These are phyloP conservation scores for Lizonia empirigonia DNA, from an alignment of 2,329 filamentous ascomycete genomes.

Conservation along the genomic window DNA sequence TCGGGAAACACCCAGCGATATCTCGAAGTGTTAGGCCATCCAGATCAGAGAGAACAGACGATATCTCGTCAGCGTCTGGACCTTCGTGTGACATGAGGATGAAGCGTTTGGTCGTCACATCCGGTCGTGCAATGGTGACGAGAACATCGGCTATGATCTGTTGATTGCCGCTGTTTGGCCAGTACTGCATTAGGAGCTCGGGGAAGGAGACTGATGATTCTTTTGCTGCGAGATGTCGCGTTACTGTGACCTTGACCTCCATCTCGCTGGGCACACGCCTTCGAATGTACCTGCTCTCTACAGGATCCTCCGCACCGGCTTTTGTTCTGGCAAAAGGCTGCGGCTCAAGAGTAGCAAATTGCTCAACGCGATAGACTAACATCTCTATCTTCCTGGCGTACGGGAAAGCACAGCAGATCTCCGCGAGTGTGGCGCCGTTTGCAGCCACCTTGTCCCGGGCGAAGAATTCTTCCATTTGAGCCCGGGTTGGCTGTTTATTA, in stretches of 20 bases:
- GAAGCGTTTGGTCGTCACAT: neutral
- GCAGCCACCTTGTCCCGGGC: neutral
- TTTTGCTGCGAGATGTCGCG: neutral
- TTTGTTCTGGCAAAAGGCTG: neutral
- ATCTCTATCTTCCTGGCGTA: neutral
- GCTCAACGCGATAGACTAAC: conserved; percentile 9
- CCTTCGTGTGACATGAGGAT: neutral
- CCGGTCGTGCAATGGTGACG: neutral
- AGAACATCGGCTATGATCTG: neutral
- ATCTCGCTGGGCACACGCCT: neutral
- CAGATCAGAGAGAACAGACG: neutral
- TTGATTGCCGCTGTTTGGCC: neutral
- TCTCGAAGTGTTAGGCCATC: neutral
- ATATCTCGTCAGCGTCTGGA: neutral
- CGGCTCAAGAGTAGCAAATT: neutral
- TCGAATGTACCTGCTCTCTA: neutral
- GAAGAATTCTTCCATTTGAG: neutral
- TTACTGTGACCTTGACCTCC: neutral
- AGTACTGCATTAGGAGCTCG: neutral
- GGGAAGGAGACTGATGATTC: neutral
- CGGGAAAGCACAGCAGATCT: conserved; percentile 8
- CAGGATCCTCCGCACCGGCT: neutral
- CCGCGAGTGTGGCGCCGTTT: neutral
- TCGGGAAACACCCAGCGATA: neutral
- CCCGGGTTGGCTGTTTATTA: neutral